These are phyloP conservation scores for Macrophomina pseudophaseolina DNA, from an alignment of 2,329 filamentous ascomycete species.

Conservation along the genomic window DNA sequence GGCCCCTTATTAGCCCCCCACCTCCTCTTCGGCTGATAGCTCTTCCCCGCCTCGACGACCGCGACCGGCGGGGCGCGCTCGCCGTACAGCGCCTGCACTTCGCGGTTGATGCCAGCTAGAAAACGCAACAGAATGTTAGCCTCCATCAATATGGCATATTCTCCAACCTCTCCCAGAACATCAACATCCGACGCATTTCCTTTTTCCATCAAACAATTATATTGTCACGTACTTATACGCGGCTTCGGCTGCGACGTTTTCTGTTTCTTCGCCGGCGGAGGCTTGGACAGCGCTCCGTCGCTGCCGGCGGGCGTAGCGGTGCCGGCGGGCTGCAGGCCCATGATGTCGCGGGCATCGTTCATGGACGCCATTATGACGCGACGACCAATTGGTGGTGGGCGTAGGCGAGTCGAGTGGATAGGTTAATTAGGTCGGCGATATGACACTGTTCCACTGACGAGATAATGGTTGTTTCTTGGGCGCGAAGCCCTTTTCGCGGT, in stretches of 20 bases:
- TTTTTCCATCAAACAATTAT: no score
- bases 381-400: no score
- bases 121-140: not conserved
- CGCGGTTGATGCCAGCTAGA: conserved; percentile 46
- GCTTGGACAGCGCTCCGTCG: conserved; percentile 19
- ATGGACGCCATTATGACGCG: conserved; percentile 29
- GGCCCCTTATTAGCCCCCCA: conserved; percentile 41
- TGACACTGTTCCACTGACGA: no score
- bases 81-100: conserved; percentile 48
- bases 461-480: no score
- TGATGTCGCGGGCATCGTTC: conserved; percentile 32
- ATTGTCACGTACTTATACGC: conserved; percentile 10
- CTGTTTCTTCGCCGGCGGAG: conserved; percentile 26
- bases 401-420: no score
- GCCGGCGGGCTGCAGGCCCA: conserved; percentile 27
- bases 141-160: no score
- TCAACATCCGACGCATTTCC: no score
- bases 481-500: no score
- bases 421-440: no score
- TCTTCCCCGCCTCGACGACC: conserved; percentile 47
- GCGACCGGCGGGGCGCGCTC: conserved; percentile 48
- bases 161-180: no score
- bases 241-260: conserved; percentile 24
- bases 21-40: conserved; percentile 43
- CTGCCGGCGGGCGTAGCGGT: no score